Base-by-base conservation (phyloP, 2,329 filamentous ascomycete species). In the Paraconiothyrium sp. region DNA sequence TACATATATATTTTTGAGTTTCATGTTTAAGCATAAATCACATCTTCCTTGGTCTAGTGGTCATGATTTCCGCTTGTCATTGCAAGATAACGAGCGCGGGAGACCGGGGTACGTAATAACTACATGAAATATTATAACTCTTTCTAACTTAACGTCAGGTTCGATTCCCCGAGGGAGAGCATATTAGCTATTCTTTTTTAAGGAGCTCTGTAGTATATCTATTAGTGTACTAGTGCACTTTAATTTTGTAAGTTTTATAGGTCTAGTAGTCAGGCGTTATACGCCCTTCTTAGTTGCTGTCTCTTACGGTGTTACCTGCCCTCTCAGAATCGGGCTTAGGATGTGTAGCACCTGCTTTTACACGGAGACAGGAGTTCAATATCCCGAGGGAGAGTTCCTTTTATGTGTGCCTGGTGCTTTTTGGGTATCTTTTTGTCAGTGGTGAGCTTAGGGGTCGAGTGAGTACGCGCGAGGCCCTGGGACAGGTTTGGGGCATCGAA, bases 21-120 rank as follows among this genome's bases (percentile, higher is more conserved):
- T 11, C 0, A 37, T 13, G 4, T 13, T 10, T 16, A 0, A 47
- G 2, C 37, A 56, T 51, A 35, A 51, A 58, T 30, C 46, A 56
- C 24, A 65, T 69, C 67, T 69, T 69, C 65, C 59, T 63, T 69
- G 67, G 67, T 68, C 64, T 67, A 67, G 64, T 67, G 64, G 64
- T 67, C 62, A 67, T 64, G 64, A 67, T 67, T 67, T 67, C 64
- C 64, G 64, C 64, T 67, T 67, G 64, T 67, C 64, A 66, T 47
- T 27, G n/a, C 13, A 35, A 14, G 41, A 37, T 59, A 55, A 64
- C 66, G 60, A 68, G 66, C 66, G 66, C 66, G 66, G 66, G 66
- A 68, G 66, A 68, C 66, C 66, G 66, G 67, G 67, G 65, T 68
- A 67, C 66, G 66, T 30, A 13, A 41, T 20, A 20, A 20, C 20